Percentiles rank a stretch among this genome's conserved stretches.
Evolutionary conservation across 2,329 filamentous ascomycete species (phyloP).

Genomic region (Aspergillus unguis): DNA sequence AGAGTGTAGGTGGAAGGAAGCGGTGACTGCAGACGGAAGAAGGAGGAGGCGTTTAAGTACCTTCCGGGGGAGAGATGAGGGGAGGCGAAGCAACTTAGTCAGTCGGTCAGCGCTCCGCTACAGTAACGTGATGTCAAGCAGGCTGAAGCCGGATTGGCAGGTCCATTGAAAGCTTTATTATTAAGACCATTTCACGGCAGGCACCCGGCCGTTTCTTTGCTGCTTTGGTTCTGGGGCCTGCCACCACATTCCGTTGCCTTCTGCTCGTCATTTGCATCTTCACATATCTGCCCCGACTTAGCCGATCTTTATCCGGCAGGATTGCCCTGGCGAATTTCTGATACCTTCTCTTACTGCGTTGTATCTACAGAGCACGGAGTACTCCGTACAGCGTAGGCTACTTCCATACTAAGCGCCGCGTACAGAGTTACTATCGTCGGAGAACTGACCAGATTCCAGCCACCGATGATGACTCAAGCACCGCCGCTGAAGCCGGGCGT

Average conservation of each 20-base stretch:
- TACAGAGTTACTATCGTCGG: background rate
- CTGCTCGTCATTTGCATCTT: background rate
- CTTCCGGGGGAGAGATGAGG: constrained; percentile 22
- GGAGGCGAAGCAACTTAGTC: constrained; percentile 30
- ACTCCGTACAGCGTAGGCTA: background rate
- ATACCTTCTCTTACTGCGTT: no score
- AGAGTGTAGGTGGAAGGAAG: constrained; percentile 12
- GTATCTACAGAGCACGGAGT: background rate
- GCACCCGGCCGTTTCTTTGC: constrained; percentile 6
- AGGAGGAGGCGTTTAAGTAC: constrained; percentile 32
- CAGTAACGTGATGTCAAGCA: constrained; percentile 26
- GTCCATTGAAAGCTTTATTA: constrained; percentile 1
- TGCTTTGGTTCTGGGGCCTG: constrained; percentile 17
- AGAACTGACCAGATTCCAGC: constrained; percentile 3
- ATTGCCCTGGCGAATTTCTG: no score
- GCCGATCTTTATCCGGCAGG: background rate
- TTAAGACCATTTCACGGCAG: constrained; percentile 3
- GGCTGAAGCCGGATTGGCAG: constrained; percentile 8
- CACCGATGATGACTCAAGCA: constrained; percentile 6
- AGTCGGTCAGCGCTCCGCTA: constrained; percentile 26
- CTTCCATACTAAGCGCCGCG: no score
- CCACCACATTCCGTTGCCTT: constrained; percentile 18
- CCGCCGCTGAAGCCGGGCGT: background rate
- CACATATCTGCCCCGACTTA: background rate
- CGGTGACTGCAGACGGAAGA: constrained; percentile 19